Base-by-base conservation (phyloP, 331 rosid species). In the Spiraea crenata region DNA sequence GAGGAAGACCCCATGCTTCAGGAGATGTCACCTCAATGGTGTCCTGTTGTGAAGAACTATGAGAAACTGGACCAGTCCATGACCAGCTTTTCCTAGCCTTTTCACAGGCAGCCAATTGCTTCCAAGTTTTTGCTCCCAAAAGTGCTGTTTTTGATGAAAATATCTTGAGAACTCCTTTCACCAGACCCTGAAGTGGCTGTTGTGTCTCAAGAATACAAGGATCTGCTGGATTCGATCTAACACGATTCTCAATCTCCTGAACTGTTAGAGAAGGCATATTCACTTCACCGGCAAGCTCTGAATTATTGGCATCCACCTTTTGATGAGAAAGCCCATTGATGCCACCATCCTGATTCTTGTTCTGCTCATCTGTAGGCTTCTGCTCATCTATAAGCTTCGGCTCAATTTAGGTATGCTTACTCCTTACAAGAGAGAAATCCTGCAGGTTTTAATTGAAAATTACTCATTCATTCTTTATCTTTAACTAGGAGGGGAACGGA, bases 71-170 rank as follows among this genome's bases (percentile, higher is more conserved):
- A 31, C 99, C 98, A 65, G 81, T 80, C 99, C 98, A 95, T 10
- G 90, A 79, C 99, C 99, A 95, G 74, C 96, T 86, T 86, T 87
- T 89, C 35, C 87, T 73, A 75, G 87, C 52, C 67, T 81, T 95
- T 81, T 91, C 96, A 75, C 87, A 95, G 61, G 70, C 72, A 39
- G 96, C 88, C 15, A 95, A 86, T 48, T 76, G 79, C 87, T 95
- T 95, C 99, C 98, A 95, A 66, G 93, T 96, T 79, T 95, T 95
- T 6, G 89, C 99, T 62, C 96, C 99, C 57, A 95, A 83, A 19
- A 98, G 99, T 13, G 99, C 98, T 31, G 99, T 89, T 82, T 84
- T 95, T n/a, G 99, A 91, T 60, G 99, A 95, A 82, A 95, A 89
- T 75, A 91, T 85, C 88, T 89, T 95, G 71, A 95, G 81, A 81